Conservation (phyloP, 2,329 filamentous ascomycete species). For the Diaporthe sp. region DNA sequence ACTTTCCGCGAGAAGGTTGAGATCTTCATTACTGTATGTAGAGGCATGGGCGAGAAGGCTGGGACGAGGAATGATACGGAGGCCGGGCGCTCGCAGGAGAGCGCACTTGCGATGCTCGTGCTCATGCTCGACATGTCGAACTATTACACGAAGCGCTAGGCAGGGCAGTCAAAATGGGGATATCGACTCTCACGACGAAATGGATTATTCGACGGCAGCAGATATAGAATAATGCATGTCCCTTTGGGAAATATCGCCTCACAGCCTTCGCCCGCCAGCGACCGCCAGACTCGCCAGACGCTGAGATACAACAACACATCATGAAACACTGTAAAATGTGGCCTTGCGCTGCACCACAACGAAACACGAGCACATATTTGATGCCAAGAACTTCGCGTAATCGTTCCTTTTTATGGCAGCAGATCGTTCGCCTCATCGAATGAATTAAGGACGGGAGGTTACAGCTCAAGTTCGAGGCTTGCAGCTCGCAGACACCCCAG, state of each 20-base stretch:
- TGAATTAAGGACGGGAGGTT: not conserved
- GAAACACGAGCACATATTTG: not conserved
- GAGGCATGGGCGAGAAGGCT: constrained; percentile 75
- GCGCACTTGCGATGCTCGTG: constrained; percentile 77
- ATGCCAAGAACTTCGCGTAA: not conserved
- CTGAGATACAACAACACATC: not conserved
- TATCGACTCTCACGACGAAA: not conserved
- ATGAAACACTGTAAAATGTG: constrained; percentile 7
- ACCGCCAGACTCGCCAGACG: not conserved
- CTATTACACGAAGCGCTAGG: constrained; percentile 64
- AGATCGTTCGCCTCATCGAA: constrained; percentile 5
- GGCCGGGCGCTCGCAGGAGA: constrained; percentile 61
- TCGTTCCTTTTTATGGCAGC: not conserved
- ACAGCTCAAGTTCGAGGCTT: constrained; percentile 20
- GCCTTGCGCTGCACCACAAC: not conserved
- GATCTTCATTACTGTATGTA: constrained; percentile 81
- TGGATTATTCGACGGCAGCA: not conserved
- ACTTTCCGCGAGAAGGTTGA: constrained; percentile 79
- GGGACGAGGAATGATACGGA: constrained; percentile 51
- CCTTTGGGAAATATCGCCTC: not conserved
- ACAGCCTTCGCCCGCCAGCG: too few relatives aligned
- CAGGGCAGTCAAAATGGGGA: not conserved
- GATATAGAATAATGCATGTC: not conserved
- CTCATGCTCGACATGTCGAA: constrained; percentile 79
- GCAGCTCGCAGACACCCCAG: constrained; percentile 15